Conservation (phyloP, 2,329 filamentous ascomycete species). For the Colletotrichum simmondsii region DNA sequence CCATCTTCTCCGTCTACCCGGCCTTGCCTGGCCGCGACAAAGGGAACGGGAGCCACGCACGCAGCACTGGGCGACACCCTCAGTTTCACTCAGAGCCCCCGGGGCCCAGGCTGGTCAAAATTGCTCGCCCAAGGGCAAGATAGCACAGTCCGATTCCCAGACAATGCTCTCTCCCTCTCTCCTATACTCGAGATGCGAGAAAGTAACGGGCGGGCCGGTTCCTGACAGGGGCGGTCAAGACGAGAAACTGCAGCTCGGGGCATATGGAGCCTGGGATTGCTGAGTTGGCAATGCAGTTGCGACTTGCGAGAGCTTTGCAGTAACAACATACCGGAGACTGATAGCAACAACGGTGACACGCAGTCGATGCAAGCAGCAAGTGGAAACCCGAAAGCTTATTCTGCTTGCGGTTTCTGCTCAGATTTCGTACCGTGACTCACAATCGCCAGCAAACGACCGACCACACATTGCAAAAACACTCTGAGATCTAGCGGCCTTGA, state of each 20-base stretch:
- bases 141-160: neutral
- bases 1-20: slow-evolving; percentile 15
- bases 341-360: neutral
- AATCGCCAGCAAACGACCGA: neutral
- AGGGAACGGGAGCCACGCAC: slow-evolving; percentile 25
- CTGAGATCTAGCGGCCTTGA: slow-evolving; percentile 3
- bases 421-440: neutral
- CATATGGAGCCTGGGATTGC: neutral
- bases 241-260: neutral
- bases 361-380: slow-evolving; percentile 3
- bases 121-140: neutral
- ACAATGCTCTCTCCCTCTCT: neutral
- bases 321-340: neutral
- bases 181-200: neutral
- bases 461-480: neutral
- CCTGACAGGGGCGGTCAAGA: neutral
- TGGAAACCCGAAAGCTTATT: neutral
- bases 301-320: neutral
- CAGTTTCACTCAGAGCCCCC: slow-evolving; percentile 19
- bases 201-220: neutral
- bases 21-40: slow-evolving; percentile 6
- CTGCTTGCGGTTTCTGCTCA: slow-evolving; percentile 10
- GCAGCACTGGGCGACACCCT: slow-evolving; percentile 8
- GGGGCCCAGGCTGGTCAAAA: neutral
- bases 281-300: slow-evolving; percentile 19